Conservation (phyloP, 75 land plant species). For the Ceratopteris richardii region DNA sequence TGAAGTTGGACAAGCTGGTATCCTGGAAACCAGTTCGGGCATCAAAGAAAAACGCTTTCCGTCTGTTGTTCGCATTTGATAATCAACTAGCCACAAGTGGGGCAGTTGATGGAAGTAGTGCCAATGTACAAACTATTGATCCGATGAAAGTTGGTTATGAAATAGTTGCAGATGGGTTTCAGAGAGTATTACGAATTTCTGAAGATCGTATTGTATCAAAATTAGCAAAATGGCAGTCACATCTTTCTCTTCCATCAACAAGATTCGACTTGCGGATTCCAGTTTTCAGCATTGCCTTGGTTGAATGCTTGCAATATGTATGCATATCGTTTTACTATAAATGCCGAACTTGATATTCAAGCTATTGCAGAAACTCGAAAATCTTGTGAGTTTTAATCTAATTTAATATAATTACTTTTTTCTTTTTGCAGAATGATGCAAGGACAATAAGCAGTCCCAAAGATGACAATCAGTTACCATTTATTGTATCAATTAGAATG, state of each 20-base stretch:
- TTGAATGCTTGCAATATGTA: constrained; percentile 57
- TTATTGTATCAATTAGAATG: constrained; percentile 49
- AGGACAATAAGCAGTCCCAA: no score
- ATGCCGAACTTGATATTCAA: background rate
- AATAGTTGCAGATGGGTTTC: constrained; percentile 76
- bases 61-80: constrained; percentile 26
- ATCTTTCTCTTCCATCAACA: constrained; percentile 8
- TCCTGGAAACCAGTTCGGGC: constrained; percentile 57
- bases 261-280: constrained; percentile 50
- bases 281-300: constrained; percentile 36
- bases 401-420: no score
- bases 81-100: constrained; percentile 12
- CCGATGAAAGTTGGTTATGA: constrained; percentile 66
- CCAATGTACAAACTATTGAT: constrained; percentile 11
- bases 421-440: no score
- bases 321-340: background rate
- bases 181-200: constrained; percentile 65
- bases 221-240: constrained; percentile 17
- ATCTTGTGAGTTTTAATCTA: no score
- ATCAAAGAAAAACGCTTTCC: constrained; percentile 24
- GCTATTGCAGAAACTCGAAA: no score
- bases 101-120: constrained; percentile 17
- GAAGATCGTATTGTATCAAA: constrained; percentile 23
- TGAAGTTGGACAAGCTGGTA: constrained; percentile 69
- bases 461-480: no score